These are phyloP conservation scores for Corylus heterophylla DNA, from an alignment of 306 rosid genomes.

Conservation along the genomic window DNA sequence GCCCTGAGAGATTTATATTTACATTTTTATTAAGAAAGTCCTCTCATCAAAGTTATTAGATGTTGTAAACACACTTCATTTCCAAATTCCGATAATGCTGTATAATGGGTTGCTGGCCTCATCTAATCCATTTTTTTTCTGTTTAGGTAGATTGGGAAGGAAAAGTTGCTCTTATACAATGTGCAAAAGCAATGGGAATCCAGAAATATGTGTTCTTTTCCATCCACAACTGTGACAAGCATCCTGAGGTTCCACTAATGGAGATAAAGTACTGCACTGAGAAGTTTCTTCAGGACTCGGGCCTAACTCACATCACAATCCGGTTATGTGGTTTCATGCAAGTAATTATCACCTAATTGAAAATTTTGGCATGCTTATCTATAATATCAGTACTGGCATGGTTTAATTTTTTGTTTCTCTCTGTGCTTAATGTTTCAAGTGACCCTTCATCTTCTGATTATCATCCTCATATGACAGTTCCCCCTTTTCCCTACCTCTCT, in stretches of 20 bases:
- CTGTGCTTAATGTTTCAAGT: slow-evolving; percentile 3
- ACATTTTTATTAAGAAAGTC: background rate
- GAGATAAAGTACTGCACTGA: slow-evolving; percentile 94
- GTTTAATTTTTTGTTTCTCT: background rate
- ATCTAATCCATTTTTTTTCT: slow-evolving; percentile 35
- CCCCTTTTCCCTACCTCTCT: background rate
- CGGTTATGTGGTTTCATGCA: slow-evolving; percentile 96
- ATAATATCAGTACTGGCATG: background rate
- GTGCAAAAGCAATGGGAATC: slow-evolving; percentile 98
- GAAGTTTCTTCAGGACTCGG: slow-evolving; percentile 76
- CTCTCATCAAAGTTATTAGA: background rate
- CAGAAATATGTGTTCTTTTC: slow-evolving; percentile 90
- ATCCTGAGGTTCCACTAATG: slow-evolving; percentile 98
- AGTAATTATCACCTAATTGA: slow-evolving; percentile 38
- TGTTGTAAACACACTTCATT: background rate
- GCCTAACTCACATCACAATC: slow-evolving; percentile 65
- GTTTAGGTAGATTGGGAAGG: slow-evolving; percentile 99
- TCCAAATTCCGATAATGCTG: background rate
- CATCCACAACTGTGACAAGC: slow-evolving; percentile 94
- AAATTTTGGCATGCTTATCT: background rate
- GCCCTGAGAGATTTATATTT: background rate
- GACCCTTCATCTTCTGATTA: background rate
- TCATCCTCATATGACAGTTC: background rate
- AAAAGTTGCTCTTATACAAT: slow-evolving; percentile 92
- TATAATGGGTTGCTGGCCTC: slow-evolving; percentile 17